Conservation (phyloP, 441 rosid species). For the Gossypium lobatum region DNA sequence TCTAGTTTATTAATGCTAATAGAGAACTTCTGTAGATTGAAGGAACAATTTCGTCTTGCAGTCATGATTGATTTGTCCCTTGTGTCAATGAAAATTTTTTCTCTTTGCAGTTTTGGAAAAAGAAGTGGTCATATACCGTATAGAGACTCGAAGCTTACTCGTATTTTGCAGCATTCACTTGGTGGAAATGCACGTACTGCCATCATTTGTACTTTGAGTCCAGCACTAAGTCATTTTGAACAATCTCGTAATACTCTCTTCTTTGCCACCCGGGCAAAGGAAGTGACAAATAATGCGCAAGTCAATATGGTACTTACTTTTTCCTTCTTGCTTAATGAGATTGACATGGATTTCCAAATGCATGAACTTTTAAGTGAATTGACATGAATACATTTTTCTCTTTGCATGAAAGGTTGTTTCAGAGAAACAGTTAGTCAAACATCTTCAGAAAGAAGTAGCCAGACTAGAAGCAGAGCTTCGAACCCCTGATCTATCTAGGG, state of each 20-base stretch:
- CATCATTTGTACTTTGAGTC: constrained; percentile 94
- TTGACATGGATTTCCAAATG: constrained; percentile 13
- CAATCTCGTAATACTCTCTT: constrained; percentile 94
- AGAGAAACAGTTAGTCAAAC: constrained; percentile 93
- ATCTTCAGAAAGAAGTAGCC: constrained; percentile 97
- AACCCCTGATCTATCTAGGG: constrained; percentile 81
- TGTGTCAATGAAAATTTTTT: constrained; percentile 14
- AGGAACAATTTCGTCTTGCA: background rate
- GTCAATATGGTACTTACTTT: constrained; percentile 80
- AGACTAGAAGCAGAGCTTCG: constrained; percentile 95
- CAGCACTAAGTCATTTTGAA: constrained; percentile 79
- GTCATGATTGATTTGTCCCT: background rate
- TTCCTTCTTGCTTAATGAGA: constrained; percentile 1
- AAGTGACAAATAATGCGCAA: constrained; percentile 96
- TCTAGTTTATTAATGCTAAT: background rate
- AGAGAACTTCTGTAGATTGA: background rate
- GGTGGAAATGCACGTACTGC: constrained; percentile 99
- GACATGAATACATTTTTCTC: background rate
- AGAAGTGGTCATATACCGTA: constrained; percentile 93
- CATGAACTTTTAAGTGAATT: background rate
- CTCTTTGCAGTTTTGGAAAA: constrained; percentile 69
- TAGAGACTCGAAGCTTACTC: constrained; percentile 96
- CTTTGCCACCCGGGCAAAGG: constrained; percentile 97
- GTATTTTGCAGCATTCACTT: constrained; percentile 93
- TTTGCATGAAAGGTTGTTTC: constrained; percentile 67